Base-by-base conservation (phyloP, 257 asterid genomes). In the Fraxinus pennsylvanica region DNA sequence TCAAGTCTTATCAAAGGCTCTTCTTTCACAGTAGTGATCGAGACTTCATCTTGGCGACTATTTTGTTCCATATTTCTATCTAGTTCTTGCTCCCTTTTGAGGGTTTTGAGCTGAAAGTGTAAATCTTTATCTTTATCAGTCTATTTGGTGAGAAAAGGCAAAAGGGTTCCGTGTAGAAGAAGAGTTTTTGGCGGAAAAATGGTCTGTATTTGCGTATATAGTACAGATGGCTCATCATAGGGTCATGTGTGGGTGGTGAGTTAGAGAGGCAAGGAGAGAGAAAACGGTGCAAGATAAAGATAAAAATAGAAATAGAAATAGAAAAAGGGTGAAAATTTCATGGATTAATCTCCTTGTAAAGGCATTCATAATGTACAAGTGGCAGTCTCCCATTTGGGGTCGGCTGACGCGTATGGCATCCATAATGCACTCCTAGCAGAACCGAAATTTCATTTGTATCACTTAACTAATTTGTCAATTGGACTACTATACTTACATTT, bases 1-100 rank as follows among this genome's bases (percentile, higher is more conserved):
- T 83, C 86, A 38, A 81, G 33, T 67, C 74, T 79, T 1, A 86
- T 17, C 72, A 76, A 50, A 1, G 83, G 84, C 67, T 86, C 90
- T 79, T 84, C 78, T 77, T 86, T 86, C 66, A 86, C 81, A 61
- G 33, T 3, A 0, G 29, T 29, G 68, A 61, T 61, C 47, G 33
- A 38, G 12, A 50, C 33, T 47, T 76, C 80, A 72, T 43, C 78
- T 35, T 57, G 25, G 68, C 14, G 15, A 22, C 68, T 12, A 22
- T n/a, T 67, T 43, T 15, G 57, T 33, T 61, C 68, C 32, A 61
- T 22, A 21, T 61, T 61, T 61, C 32, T 61, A 4, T 61, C 6
- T 22, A 22, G 0, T 61, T 61, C 68, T 61, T 61, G 27, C 65
- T 54, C 65, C 65, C n/a, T 54, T 54, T 19, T 54, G 32, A 7